A percentile compares a stretch with the other conserved stretches of the same genome.
Evolutionary conservation across 768 basidiomycete genomes (phyloP).

Genomic region (Psilocybe azurescens): DNA sequence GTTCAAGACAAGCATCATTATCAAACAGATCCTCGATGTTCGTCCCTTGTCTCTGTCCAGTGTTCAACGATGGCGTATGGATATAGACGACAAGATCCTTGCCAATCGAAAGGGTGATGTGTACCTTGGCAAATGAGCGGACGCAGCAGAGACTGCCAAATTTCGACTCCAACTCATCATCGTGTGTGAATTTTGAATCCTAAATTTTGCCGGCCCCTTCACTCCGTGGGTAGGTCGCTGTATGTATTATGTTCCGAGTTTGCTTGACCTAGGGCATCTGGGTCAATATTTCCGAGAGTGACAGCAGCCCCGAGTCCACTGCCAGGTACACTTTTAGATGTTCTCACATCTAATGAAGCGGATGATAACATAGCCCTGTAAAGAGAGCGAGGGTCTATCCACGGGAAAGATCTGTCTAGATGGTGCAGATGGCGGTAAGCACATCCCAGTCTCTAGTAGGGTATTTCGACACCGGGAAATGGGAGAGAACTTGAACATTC

Average conservation of each 20-base stretch:
- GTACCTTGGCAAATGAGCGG: neutral
- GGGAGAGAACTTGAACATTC: no score
- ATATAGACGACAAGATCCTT: neutral
- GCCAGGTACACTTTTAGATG: neutral
- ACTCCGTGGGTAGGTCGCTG: neutral
- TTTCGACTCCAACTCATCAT: neutral
- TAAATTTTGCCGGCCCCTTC: neutral
- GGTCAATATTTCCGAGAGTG: neutral
- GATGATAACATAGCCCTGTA: no score
- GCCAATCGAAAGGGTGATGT: neutral
- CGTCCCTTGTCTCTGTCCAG: neutral
- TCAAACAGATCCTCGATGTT: neutral
- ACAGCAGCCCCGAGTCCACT: neutral
- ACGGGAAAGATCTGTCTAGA: no score
- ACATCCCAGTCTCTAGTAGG: no score
- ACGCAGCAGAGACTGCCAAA: neutral
- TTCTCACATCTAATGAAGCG: neutral
- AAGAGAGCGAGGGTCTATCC: no score
- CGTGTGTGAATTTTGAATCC: neutral
- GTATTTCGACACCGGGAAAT: no score
- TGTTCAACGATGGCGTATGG: neutral
- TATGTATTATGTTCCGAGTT: neutral
- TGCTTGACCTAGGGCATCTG: neutral
- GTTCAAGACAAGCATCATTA: neutral
- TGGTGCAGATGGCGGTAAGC: no score